Evolutionary conservation across 2,329 filamentous ascomycete species (phyloP).

Genomic region (Simplicillium aogashimaense): DNA sequence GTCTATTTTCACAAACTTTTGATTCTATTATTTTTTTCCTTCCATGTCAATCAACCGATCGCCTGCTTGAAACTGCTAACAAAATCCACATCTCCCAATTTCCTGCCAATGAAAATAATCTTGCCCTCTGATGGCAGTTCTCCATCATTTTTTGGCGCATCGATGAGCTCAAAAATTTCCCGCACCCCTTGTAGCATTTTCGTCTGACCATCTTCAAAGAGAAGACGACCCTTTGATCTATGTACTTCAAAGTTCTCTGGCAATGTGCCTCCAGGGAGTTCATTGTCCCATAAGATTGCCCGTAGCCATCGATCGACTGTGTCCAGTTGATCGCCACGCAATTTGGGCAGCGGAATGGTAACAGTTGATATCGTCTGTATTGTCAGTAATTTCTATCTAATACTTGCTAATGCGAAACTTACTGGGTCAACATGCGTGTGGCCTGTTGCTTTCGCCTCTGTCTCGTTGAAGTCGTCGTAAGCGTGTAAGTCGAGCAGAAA

Average conservation of each 20-base stretch:
- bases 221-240: conserved; percentile 72
- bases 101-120: conserved; percentile 53
- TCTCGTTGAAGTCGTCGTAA: conserved; percentile 70
- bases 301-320: conserved; percentile 74
- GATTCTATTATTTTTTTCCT: neutral
- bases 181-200: conserved; percentile 86
- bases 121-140: conserved; percentile 34
- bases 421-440: conserved; percentile 89
- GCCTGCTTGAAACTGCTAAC: conserved; percentile 27
- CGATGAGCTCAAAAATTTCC: conserved; percentile 87
- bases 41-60: too few relatives aligned
- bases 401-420: conserved; percentile 18
- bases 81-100: conserved; percentile 42
- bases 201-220: conserved; percentile 50
- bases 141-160: conserved; percentile 33
- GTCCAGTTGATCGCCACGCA: conserved; percentile 47
- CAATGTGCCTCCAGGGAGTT: conserved; percentile 38
- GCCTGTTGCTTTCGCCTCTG: conserved; percentile 65
- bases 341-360: conserved; percentile 54
- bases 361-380: conserved; percentile 73
- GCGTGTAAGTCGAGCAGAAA: conserved; percentile 84
- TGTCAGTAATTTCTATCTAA: conserved; percentile 8
- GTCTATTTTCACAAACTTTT: too few relatives aligned
- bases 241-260: conserved; percentile 64
- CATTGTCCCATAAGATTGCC: conserved; percentile 72